Evolutionary conservation across 2,329 filamentous ascomycete genomes (phyloP).

Genomic region (Fusarium tjaetaba): DNA sequence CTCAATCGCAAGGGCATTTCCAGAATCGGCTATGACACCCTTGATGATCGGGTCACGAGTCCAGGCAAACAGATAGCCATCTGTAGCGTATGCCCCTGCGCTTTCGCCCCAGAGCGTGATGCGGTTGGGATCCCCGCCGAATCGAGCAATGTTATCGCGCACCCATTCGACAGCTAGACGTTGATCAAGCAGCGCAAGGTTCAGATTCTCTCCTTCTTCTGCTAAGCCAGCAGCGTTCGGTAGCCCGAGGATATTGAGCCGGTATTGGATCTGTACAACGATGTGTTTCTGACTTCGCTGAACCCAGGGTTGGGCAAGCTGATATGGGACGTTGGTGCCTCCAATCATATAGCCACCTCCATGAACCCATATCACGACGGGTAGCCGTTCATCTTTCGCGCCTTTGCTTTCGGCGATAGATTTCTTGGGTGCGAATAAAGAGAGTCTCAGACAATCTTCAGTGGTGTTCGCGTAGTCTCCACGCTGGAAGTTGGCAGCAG

Average conservation of each 20-base stretch:
- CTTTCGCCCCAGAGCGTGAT: conserved; percentile 36
- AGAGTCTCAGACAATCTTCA: conserved; percentile 31
- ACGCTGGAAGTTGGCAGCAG: conserved; percentile 21
- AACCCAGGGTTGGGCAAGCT: conserved; percentile 26
- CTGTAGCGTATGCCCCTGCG: conserved; percentile 22
- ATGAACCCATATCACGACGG: conserved; percentile 30
- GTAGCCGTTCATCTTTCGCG: background rate
- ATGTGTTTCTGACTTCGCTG: conserved; percentile 32
- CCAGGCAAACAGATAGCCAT: conserved; percentile 35
- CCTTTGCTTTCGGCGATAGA: rapidly evolving
- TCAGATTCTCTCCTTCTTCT: conserved; percentile 9
- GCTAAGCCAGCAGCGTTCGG: conserved; percentile 16
- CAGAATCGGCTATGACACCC: conserved; percentile 30
- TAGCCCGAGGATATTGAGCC: conserved; percentile 26
- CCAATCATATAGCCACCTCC: conserved; percentile 17
- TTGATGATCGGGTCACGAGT: conserved; percentile 18
- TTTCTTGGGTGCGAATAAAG: conserved; percentile 13
- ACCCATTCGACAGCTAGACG: conserved; percentile 38
- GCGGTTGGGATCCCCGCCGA: conserved; percentile 29
- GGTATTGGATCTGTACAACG: conserved; percentile 32
- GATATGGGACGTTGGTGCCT: conserved; percentile 23
- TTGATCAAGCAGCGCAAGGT: conserved; percentile 31
- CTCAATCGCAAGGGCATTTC: conserved; percentile 28
- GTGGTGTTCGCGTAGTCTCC: conserved; percentile 32
- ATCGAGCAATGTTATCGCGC: conserved; percentile 24